Conservation (phyloP, 2,329 filamentous ascomycete genomes). For the Elsinoe perseae region DNA sequence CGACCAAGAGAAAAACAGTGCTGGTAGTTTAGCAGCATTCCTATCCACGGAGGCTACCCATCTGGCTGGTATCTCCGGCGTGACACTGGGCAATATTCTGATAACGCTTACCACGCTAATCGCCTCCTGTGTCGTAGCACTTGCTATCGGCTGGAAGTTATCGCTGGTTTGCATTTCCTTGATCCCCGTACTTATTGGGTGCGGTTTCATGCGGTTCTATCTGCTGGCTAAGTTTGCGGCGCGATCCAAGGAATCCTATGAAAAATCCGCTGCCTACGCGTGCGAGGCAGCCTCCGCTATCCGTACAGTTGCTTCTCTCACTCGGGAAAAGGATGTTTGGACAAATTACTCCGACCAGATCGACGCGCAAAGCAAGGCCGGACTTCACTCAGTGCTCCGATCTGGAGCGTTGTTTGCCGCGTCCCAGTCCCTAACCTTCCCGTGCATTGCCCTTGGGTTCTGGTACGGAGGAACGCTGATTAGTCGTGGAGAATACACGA, state of each 20-base stretch:
- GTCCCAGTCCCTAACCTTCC: slow-evolving; percentile 75
- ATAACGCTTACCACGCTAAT: slow-evolving; percentile 73
- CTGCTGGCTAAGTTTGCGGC: slow-evolving; percentile 72
- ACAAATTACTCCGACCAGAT: slow-evolving; percentile 61
- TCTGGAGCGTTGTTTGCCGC: slow-evolving; percentile 74
- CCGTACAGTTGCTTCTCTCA: slow-evolving; percentile 84
- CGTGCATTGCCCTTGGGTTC: slow-evolving; percentile 80
- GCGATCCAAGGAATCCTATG: slow-evolving; percentile 71
- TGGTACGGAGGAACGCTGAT: slow-evolving; percentile 84
- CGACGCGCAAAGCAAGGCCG: slow-evolving; percentile 57
- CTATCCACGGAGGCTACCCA: slow-evolving; percentile 84
- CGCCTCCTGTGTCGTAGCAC: slow-evolving; percentile 59
- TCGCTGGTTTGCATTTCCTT: slow-evolving; percentile 73
- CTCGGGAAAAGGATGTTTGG: slow-evolving; percentile 75
- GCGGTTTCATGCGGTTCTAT: slow-evolving; percentile 83
- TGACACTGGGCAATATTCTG: slow-evolving; percentile 77
- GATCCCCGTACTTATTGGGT: slow-evolving; percentile 67
- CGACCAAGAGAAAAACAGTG: slow-evolving; percentile 79
- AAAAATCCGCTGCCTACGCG: slow-evolving; percentile 74
- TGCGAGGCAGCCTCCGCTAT: slow-evolving; percentile 92
- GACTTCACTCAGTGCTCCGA: slow-evolving; percentile 64
- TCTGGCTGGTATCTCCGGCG: slow-evolving; percentile 77
- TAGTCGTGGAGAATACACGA: slow-evolving; percentile 58
- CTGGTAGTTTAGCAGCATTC: slow-evolving; percentile 81
- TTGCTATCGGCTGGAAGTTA: slow-evolving; percentile 81